Evolutionary conservation across 2,329 filamentous ascomycete species (phyloP), one percentile per base, ranked within the genome.

Genomic region (Alternaria brassicicola): DNA sequence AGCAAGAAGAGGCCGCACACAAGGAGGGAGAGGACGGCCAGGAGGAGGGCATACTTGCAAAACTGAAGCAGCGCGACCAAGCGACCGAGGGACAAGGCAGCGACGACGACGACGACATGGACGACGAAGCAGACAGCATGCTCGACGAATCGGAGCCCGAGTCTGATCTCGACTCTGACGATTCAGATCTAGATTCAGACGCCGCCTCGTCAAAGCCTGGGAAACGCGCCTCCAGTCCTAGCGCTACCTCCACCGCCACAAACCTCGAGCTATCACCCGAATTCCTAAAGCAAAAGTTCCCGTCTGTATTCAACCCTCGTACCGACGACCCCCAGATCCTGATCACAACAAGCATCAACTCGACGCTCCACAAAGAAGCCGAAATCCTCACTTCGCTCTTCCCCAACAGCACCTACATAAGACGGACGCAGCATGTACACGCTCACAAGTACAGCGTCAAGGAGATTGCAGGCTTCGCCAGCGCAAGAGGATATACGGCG

Each of bases 391-490:
- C 89, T 60, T 85, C 86, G 9, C 81, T 98, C 59, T 96, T 98
- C 80, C 94, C 95, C 56, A 89, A 89, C 76, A 84, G 83, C 68
- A 83, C 82, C 42, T 97, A 98, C 79, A 90, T 99, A 67, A 91
- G 88, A 2, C 90, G 95, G 57, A 93, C 91, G 7, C 87, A 88
- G 10, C 93, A 97, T 77, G 88, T 88, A 51, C 92, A 93, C 77
- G 87, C 88, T 8, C 88, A 97, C 83, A 96, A 96, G 75, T 98
- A 97, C 81, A 94, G 90, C 23, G 85, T 99, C 23, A 86, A 91
- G 48, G 95, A 99, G 77, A 98, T 99, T 66, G 87, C 90, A 70
- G 86, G 88, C 64, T 98, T 94, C 74, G 94, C 94, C 33, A 78
- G 86, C 13, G 92, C 94, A 70, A 85, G 92, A 43, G 87, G 89